Evolutionary conservation across 257 asterid genomes (phyloP).

Genomic region (Solanum chmielewskii): DNA sequence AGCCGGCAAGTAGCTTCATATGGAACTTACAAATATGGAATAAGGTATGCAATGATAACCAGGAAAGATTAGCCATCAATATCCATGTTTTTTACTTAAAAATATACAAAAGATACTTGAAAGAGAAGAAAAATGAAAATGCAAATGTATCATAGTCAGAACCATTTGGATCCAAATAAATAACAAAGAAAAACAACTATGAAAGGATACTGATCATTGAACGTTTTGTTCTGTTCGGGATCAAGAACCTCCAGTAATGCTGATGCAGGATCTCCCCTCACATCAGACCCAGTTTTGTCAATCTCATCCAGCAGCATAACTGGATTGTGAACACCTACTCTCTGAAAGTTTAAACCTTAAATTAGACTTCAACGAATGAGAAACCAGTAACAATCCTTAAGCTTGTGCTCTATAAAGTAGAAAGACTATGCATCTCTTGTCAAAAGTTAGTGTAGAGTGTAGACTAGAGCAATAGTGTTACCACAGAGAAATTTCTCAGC

Average conservation of each 20-base stretch:
- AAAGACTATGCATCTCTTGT: background rate
- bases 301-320: slow-evolving; percentile 99
- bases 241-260: slow-evolving; percentile 98
- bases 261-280: slow-evolving; percentile 98
- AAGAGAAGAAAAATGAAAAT: background rate
- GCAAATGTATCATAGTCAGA: background rate
- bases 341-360: slow-evolving; percentile 24
- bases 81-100: background rate
- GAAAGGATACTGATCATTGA: slow-evolving; percentile 96
- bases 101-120: background rate
- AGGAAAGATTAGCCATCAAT: background rate
- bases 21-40: background rate
- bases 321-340: slow-evolving; percentile 91
- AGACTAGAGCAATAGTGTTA: background rate
- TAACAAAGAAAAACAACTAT: background rate
- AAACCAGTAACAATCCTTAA: background rate
- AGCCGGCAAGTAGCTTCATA: background rate
- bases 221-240: slow-evolving; percentile 93
- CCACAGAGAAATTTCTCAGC: background rate
- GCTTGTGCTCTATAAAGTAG: background rate
- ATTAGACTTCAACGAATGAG: background rate
- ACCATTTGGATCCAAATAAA: background rate
- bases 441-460: background rate
- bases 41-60: background rate
- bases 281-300: slow-evolving; percentile 98